Evolutionary conservation across 1,139 yeast genomes (phyloP).

Genomic region (Debaryomyces sp.): DNA sequence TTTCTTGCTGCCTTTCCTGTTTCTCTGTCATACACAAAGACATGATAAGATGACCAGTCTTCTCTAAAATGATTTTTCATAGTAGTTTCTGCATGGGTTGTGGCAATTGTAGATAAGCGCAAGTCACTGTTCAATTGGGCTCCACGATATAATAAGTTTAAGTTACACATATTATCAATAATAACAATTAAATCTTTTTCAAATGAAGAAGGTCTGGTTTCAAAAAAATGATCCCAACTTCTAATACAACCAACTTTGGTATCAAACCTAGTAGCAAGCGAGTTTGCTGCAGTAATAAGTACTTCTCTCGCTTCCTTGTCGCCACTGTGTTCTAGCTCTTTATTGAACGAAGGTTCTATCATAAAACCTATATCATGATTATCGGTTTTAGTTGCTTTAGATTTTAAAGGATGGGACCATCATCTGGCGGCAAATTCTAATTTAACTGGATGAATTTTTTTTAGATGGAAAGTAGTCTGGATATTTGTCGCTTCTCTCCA

Average conservation of each 20-base stretch:
- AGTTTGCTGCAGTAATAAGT: conserved; percentile 25
- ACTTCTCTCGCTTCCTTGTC: conserved; percentile 17
- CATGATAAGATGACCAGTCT: conserved; percentile 27
- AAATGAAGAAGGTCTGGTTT: neutral
- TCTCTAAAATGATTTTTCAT: conserved; percentile 25
- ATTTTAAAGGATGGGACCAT: conserved; percentile 22
- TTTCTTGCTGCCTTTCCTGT: conserved; percentile 21
- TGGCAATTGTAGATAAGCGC: conserved; percentile 25
- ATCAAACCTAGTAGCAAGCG: conserved; percentile 24
- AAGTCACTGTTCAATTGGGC: conserved; percentile 25
- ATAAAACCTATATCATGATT: conserved; percentile 32
- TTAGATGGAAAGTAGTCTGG: conserved; percentile 13
- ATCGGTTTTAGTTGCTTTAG: conserved; percentile 22
- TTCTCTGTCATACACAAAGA: conserved; percentile 22
- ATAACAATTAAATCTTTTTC: conserved; percentile 23
- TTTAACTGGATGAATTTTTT: conserved; percentile 15
- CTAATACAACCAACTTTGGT: conserved; percentile 24
- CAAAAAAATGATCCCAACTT: conserved; percentile 23
- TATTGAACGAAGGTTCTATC: conserved; percentile 23
- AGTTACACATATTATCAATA: conserved; percentile 32
- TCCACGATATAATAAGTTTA: conserved; percentile 26
- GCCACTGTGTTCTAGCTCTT: conserved; percentile 21
- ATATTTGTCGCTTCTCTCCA: conserved; percentile 20
- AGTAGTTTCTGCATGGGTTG: conserved; percentile 28
- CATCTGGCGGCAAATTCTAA: conserved; percentile 20